These are phyloP conservation scores for Leccinum boreale DNA, from an alignment of 768 basidiomycete genomes.

Conservation along the genomic window DNA sequence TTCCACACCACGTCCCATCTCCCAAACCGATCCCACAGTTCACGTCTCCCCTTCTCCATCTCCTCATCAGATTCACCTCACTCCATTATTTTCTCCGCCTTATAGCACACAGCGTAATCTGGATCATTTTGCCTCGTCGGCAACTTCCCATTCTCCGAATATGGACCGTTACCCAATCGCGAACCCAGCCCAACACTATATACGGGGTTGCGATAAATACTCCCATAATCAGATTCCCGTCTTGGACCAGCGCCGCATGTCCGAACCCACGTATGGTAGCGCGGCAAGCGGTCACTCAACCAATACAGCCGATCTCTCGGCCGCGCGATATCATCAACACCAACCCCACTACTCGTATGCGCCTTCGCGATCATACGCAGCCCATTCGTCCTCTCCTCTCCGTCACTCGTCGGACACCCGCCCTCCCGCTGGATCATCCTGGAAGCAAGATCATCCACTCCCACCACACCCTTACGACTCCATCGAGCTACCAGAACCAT, in stretches of 20 bases:
- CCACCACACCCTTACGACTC: constrained; percentile 33
- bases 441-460: constrained; percentile 31
- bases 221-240: constrained; percentile 34
- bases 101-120: constrained; percentile 43
- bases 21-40: neutral
- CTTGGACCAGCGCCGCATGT: constrained; percentile 65
- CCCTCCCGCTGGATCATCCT: constrained; percentile 37
- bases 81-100: constrained; percentile 38
- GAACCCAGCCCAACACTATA: constrained; percentile 39
- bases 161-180: constrained; percentile 38
- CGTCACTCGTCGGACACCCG: constrained; percentile 45
- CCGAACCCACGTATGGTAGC: constrained; percentile 54
- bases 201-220: constrained; percentile 38
- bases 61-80: constrained; percentile 38
- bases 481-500: constrained; percentile 42
- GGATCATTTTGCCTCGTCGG: constrained; percentile 42
- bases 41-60: constrained; percentile 38
- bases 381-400: constrained; percentile 41
- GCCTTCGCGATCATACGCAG: constrained; percentile 33
- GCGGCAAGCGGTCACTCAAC: constrained; percentile 36
- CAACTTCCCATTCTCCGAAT: constrained; percentile 39
- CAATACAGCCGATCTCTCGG: constrained; percentile 30
- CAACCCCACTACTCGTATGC: constrained; percentile 37
- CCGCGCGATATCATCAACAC: constrained; percentile 40
- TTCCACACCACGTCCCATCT: neutral